These are phyloP conservation scores for Psilocybe tampanensis DNA, from an alignment of 768 basidiomycete genomes.

Conservation along the genomic window DNA sequence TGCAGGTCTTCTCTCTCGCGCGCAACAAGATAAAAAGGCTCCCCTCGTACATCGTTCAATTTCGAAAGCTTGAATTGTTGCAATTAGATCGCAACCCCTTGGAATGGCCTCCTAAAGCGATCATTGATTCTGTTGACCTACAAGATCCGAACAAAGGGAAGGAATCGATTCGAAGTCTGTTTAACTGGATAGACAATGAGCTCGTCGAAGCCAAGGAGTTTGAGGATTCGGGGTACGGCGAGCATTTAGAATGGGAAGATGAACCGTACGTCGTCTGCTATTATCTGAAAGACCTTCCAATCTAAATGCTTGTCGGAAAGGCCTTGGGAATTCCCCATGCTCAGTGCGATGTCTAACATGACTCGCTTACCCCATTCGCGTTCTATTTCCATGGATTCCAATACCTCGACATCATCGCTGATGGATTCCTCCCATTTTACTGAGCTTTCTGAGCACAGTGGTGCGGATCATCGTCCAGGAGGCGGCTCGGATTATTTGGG, in stretches of 20 bases:
- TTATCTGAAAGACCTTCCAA: neutral
- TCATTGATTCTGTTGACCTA: conserved; percentile 47
- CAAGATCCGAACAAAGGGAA: conserved; percentile 57
- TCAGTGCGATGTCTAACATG: conserved; percentile 35
- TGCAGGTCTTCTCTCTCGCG: conserved; percentile 82
- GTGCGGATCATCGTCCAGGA: neutral
- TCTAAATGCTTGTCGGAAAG: conserved; percentile 1
- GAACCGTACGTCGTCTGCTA: conserved; percentile 34
- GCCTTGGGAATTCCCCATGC: conserved; percentile 43
- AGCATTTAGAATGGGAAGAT: conserved; percentile 45
- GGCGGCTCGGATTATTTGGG: conserved; percentile 1
- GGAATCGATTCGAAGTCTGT: conserved; percentile 72
- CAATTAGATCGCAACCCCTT: conserved; percentile 92
- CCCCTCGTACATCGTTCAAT: conserved; percentile 77
- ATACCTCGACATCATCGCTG: conserved; percentile 51
- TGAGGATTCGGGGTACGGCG: conserved; percentile 53
- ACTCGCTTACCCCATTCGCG: conserved; percentile 54
- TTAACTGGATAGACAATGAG: conserved; percentile 74
- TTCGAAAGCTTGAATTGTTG: conserved; percentile 73
- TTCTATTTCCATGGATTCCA: conserved; percentile 65
- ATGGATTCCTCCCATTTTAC: conserved; percentile 36
- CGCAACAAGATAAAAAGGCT: conserved; percentile 83
- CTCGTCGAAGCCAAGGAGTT: conserved; percentile 36
- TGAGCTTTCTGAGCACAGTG: conserved; percentile 14
- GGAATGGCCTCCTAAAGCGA: conserved; percentile 82